Evolutionary conservation across 257 asterid species (phyloP).

Genomic region (Haberlea rhodopensis): DNA sequence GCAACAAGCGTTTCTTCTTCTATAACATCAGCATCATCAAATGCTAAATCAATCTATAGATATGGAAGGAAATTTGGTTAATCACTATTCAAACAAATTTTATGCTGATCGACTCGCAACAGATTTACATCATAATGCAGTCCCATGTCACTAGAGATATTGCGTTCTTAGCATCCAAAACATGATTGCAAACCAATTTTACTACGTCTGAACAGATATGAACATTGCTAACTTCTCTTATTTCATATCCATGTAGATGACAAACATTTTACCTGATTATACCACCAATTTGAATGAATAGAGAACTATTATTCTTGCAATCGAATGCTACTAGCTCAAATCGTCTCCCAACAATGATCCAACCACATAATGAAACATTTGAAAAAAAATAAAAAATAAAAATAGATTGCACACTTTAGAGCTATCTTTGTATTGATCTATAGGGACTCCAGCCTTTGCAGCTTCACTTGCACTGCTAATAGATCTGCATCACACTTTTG

Average conservation of each 20-base stretch:
- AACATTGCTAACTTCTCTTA: neutral
- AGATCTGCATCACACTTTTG: conserved; percentile 55
- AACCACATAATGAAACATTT: neutral
- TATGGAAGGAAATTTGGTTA: conserved; percentile 24
- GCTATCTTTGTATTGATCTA: conserved; percentile 49
- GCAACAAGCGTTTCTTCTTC: conserved; percentile 67
- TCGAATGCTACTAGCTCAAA: neutral
- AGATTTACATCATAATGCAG: neutral
- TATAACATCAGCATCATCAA: conserved; percentile 68
- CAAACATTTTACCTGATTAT: no score
- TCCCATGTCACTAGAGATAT: neutral
- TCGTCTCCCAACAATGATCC: neutral
- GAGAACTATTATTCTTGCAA: neutral
- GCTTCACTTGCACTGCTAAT: conserved; percentile 81
- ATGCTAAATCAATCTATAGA: conserved; percentile 60
- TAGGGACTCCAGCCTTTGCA: conserved; percentile 76
- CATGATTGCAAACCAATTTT: neutral
- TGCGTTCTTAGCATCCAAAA: neutral
- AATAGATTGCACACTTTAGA: conserved; percentile 48
- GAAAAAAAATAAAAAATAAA: neutral
- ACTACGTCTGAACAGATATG: neutral
- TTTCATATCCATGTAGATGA: no score
- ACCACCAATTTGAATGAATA: neutral
- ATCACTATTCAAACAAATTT: conserved; percentile 18
- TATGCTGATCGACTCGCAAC: neutral